Percentiles rank a stretch among this genome's conserved stretches.
These are phyloP conservation scores for Delitschia confertaspora DNA, from an alignment of 495 filamentous ascomycete genomes.

Conservation along the genomic window DNA sequence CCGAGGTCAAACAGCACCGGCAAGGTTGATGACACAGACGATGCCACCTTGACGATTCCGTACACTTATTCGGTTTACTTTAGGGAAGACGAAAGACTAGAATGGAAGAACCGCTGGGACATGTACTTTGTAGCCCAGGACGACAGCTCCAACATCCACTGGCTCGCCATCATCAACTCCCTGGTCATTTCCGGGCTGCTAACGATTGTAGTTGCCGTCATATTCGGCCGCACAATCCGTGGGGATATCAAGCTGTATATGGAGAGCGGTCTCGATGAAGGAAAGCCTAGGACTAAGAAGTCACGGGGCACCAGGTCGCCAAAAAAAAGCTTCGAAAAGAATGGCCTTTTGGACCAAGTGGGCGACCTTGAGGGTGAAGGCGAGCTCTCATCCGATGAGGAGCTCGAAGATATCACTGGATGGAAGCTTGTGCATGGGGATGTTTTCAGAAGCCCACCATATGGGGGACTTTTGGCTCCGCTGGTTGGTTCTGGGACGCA, in stretches of 20 bases:
- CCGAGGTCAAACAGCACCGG: conserved; percentile 42
- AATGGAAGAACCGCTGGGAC: conserved; percentile 86
- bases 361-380: conserved; percentile 52
- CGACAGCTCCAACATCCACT: conserved; percentile 76
- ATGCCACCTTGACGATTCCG: conserved; percentile 66
- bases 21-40: conserved; percentile 45
- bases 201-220: conserved; percentile 76
- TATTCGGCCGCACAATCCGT: conserved; percentile 72
- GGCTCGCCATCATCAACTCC: conserved; percentile 89
- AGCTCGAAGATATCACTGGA: conserved; percentile 74
- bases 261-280: conserved; percentile 58
- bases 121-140: conserved; percentile 89
- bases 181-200: conserved; percentile 76
- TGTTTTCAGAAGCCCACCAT: conserved; percentile 73
- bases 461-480: conserved; percentile 72
- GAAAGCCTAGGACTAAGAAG: conserved; percentile 50
- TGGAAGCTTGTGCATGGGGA: conserved; percentile 95
- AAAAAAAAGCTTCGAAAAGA: conserved; percentile 46
- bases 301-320: conserved; percentile 40
- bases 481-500: conserved; percentile 86
- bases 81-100: conserved; percentile 70
- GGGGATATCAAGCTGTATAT: conserved; percentile 70
- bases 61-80: conserved; percentile 94
- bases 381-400: conserved; percentile 62
- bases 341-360: conserved; percentile 54